Percentiles rank a stretch among this genome's conserved stretches.
Evolutionary conservation across 23 red algal species (phyloP).

Genomic region (Gracilaria domingensis): DNA sequence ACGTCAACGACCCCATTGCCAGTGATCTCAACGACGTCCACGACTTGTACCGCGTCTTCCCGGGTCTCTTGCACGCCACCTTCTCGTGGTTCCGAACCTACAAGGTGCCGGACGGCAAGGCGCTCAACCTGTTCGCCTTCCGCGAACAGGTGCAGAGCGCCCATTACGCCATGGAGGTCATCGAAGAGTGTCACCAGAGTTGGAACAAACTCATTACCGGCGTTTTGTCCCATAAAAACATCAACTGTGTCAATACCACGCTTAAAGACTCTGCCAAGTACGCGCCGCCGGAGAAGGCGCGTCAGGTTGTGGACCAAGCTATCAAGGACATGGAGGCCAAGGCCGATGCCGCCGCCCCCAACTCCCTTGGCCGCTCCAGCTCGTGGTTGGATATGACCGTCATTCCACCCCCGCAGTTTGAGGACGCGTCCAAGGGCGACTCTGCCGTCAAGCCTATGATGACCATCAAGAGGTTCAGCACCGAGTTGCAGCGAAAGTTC

Average conservation of each 20-base stretch:
- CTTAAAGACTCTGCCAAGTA: slow-evolving; percentile 59
- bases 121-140: slow-evolving; percentile 94
- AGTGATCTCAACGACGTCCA: slow-evolving; percentile 88
- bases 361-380: slow-evolving; percentile 54
- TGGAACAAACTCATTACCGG: slow-evolving; percentile 92
- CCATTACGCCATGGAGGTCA: slow-evolving; percentile 88
- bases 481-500: slow-evolving; percentile 94
- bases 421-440: slow-evolving; percentile 11
- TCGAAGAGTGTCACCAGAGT: slow-evolving; percentile 92
- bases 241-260: slow-evolving; percentile 89
- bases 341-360: not conserved
- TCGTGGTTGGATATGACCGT: slow-evolving; percentile 72
- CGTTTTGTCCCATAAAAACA: slow-evolving; percentile 87
- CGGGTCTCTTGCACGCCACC: slow-evolving; percentile 94
- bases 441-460: slow-evolving; percentile 68
- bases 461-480: slow-evolving; percentile 99
- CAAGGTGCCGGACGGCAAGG: slow-evolving; percentile 96
- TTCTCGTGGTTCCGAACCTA: slow-evolving; percentile 99
- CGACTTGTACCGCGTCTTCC: slow-evolving; percentile 90
- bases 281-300: slow-evolving; percentile 49
- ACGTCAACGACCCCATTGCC: slow-evolving; percentile 84
- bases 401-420: slow-evolving; percentile 74
- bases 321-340: slow-evolving; percentile 65
- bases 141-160: slow-evolving; percentile 90
- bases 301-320: slow-evolving; percentile 61